Percentiles rank a stretch among this genome's conserved stretches.
Conservation (phyloP, 1,139 yeast genomes). For the Blastobotrys ciferrii region DNA sequence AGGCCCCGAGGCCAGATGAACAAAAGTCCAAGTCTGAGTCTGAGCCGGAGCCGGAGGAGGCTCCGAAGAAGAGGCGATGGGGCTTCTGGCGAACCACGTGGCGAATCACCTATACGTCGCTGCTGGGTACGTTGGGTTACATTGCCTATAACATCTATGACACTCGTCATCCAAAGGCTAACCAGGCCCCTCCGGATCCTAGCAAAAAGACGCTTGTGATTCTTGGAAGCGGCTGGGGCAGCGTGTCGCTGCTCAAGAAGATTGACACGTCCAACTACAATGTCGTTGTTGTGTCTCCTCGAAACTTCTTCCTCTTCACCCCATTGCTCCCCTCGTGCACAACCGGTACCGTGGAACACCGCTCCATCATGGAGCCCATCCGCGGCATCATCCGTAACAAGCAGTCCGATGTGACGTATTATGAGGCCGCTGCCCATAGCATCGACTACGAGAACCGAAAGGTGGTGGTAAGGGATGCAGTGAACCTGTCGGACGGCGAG, state of each 20-base stretch:
- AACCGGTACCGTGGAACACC: constrained; percentile 86
- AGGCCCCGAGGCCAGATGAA: neutral
- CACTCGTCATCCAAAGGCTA: constrained; percentile 37
- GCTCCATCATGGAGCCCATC: constrained; percentile 87
- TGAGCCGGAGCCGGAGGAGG: neutral
- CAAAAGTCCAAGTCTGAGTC: neutral
- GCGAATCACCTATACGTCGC: constrained; percentile 35
- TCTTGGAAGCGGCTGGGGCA: constrained; percentile 95
- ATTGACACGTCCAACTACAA: constrained; percentile 84
- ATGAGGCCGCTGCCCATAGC: constrained; percentile 88
- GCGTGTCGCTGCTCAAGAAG: constrained; percentile 75
- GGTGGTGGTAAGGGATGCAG: constrained; percentile 45
- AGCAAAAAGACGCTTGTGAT: constrained; percentile 85
- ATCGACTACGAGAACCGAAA: constrained; percentile 68
- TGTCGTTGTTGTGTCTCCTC: constrained; percentile 86
- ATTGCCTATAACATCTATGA: constrained; percentile 38
- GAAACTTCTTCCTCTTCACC: constrained; percentile 92
- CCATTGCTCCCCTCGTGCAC: constrained; percentile 93
- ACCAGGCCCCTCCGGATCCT: constrained; percentile 42
- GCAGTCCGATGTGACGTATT: constrained; percentile 76
- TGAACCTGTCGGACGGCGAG: constrained; percentile 17
- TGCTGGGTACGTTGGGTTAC: constrained; percentile 31
- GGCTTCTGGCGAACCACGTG: constrained; percentile 23
- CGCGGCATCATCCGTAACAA: constrained; percentile 70
- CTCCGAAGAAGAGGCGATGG: neutral